phyloP scores from a whole-genome alignment of 768 basidiomycete species.

The Vishniacozyma victoriae region DNA sequence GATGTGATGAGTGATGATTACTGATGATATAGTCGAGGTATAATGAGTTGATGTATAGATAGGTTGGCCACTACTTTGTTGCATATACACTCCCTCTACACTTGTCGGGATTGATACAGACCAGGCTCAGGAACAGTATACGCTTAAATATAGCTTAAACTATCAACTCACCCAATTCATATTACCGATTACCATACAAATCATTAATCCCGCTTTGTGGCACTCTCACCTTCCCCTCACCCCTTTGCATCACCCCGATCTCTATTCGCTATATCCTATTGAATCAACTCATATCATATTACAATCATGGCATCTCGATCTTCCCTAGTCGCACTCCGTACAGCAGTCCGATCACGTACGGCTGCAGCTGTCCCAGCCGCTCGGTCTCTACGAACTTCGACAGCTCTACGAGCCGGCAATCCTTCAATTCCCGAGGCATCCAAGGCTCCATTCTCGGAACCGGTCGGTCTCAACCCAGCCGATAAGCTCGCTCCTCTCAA shows the following conservation, averaged over 20 bases:
- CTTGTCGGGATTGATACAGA: too few species aligned
- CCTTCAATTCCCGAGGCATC: conserved; percentile 24
- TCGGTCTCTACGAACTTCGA: conserved; percentile 14
- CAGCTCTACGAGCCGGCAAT: conserved; percentile 7
- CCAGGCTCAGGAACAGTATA: too few species aligned
- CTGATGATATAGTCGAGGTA: too few species aligned
- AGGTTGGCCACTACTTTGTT: too few species aligned
- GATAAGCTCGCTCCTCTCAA: conserved; percentile 66
- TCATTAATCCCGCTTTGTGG: too few species aligned
- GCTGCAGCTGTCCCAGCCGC: conserved; percentile 3
- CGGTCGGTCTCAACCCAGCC: conserved; percentile 81
- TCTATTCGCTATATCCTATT: conserved; percentile 5
- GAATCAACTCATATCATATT: not conserved
- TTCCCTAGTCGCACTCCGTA: conserved; percentile 8
- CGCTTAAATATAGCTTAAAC: too few species aligned
- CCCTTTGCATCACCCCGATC: conserved; percentile 2
- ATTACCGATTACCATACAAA: too few species aligned
- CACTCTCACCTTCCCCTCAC: too few species aligned
- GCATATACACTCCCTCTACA: too few species aligned
- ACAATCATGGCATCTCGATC: conserved; percentile 11
- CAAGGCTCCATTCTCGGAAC: conserved; percentile 72
- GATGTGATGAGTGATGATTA: too few species aligned
- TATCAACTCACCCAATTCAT: too few species aligned
- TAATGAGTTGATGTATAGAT: too few species aligned
- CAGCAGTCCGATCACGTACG: conserved; percentile 7